Base-by-base conservation (phyloP, 352 stramenopile genomes). In the Phytophthora hybrid region DNA sequence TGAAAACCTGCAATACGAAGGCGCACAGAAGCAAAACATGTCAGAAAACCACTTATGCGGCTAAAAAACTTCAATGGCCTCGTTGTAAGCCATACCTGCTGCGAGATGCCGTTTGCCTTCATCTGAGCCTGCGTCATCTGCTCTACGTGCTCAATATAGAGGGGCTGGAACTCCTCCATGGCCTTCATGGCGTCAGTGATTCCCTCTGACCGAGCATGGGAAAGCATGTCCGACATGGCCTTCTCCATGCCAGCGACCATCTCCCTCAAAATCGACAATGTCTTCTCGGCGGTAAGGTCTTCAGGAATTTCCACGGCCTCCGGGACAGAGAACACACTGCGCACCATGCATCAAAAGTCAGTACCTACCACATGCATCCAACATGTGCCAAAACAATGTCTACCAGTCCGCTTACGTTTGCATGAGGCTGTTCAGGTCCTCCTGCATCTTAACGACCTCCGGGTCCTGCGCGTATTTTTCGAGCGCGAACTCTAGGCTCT, bases 131-230 rank as follows among this genome's bases (percentile, higher is more conserved):
- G 77, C 34, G 84, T 91, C 76, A 92, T 72, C 69, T 90, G 80
- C 77, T 94, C 78, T 3, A 93, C 83, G 54, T 93, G 86, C 63
- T 93, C 88, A 19, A 94, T 59, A 60, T 92, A 94, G 72, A 94
- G 65, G 70, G 83, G 69, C 79, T 92, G 85, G 71, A 93, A 94
- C 59, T 93, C 88, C 44, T 93, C 80, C 85, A 94, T 91, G 19
- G 87, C 88, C 56, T 89, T 84, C 51, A 63, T 59, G 2, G 76
- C 78, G 66, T 96, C 85, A 51, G 81, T 91, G 57, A 96, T 94
- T 18, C 89, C 89, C 32, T 94, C 87, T 39, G 74, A 68, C 47
- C 81, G 78, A 19, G 89, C 89, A 54, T 96, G 85, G 5, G 69
- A 63, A 61, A 96, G 81, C 82, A 91, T 93, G 49, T 93, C 88